Conservation (phyloP, 2,329 filamentous ascomycete genomes). For the Xylariaceae sp. region DNA sequence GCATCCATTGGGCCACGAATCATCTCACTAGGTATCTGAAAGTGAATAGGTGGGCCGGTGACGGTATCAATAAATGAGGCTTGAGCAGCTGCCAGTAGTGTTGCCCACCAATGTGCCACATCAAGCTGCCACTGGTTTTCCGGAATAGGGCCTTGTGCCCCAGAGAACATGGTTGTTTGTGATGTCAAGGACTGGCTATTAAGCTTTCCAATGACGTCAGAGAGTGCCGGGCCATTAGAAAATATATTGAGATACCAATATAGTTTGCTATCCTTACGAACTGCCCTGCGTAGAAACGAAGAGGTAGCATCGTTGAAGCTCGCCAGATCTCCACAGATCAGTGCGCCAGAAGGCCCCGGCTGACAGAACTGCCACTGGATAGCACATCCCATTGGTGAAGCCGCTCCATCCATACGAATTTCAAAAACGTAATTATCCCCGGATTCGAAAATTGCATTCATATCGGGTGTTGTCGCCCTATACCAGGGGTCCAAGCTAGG, state of each 20-base stretch:
- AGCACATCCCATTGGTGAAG: not conserved
- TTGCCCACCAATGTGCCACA: slow-evolving; percentile 2
- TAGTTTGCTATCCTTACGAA: no score
- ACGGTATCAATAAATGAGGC: not conserved
- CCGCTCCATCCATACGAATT: not conserved
- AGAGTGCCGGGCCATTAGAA: no score
- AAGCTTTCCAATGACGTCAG: no score
- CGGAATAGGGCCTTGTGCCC: not conserved
- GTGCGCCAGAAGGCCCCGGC: no score
- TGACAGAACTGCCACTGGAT: not conserved
- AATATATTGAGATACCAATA: no score
- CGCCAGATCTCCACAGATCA: not conserved
- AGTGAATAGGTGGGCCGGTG: no score
- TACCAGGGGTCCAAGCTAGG: not conserved
- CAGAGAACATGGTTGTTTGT: not conserved
- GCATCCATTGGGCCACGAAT: not conserved
- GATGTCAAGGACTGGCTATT: not conserved
- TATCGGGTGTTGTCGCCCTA: not conserved
- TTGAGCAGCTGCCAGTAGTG: not conserved
- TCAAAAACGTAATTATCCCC: not conserved
- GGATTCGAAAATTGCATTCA: not conserved
- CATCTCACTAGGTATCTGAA: no score
- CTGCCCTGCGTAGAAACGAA: no score
- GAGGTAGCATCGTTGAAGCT: not conserved
- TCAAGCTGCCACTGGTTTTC: slow-evolving; percentile 18